A percentile compares a stretch with the other conserved stretches of the same genome.
phyloP scores from a whole-genome alignment of 768 basidiomycete genomes.

The Trametes meyenii region DNA sequence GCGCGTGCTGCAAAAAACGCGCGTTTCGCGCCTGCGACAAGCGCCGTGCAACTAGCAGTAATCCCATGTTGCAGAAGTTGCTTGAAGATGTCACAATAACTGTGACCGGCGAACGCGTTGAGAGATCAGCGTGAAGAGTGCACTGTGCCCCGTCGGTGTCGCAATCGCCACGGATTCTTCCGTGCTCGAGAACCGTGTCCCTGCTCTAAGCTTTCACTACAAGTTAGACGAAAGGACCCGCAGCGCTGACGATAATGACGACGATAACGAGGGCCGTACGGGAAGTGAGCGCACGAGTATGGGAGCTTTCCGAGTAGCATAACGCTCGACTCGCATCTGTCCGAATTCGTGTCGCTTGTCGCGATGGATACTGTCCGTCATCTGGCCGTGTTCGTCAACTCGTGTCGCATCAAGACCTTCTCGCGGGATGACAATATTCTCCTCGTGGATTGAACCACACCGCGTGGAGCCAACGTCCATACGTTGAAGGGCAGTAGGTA shows the following conservation, averaged over 20 bases:
- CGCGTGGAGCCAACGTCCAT: conserved; percentile 31
- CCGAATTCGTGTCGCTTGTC: conserved; percentile 24
- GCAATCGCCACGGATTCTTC: conserved; percentile 30
- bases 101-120: conserved; percentile 37
- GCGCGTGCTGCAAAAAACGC: too few species aligned
- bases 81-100: conserved; percentile 22
- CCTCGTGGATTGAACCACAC: background rate
- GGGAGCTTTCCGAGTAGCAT: conserved; percentile 2
- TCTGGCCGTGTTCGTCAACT: conserved; percentile 41
- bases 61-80: too few species aligned
- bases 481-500: conserved; percentile 33
- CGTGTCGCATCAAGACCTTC: conserved; percentile 41
- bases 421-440: conserved; percentile 28
- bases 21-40: too few species aligned
- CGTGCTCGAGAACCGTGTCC: conserved; percentile 37
- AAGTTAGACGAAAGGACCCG: conserved; percentile 23
- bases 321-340: conserved; percentile 28
- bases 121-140: conserved; percentile 32
- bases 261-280: background rate
- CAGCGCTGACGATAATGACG: conserved; percentile 2
- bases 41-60: too few species aligned
- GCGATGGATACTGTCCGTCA: conserved; percentile 15
- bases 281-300: background rate
- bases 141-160: conserved; percentile 23
- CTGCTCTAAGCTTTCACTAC: conserved; percentile 31